These are phyloP conservation scores for Syzygium malaccense DNA, from an alignment of 441 rosid species.

Conservation along the genomic window DNA sequence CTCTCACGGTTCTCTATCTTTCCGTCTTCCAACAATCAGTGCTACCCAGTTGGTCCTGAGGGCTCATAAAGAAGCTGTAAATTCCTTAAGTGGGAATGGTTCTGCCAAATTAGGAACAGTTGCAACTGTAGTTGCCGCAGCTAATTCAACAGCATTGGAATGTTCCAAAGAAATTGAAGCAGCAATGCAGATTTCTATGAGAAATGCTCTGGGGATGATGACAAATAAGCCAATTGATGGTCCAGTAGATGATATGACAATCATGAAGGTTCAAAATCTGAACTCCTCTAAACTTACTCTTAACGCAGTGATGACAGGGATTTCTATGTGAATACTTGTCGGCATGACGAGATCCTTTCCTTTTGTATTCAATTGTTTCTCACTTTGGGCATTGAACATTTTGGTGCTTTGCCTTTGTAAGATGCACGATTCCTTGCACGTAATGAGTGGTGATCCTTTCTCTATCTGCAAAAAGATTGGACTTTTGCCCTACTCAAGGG, in stretches of 20 bases:
- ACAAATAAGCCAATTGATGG: constrained; percentile 55
- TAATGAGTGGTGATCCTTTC: neutral
- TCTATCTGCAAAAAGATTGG: neutral
- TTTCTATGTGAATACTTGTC: neutral
- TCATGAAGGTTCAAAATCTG: constrained; percentile 62
- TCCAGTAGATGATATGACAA: constrained; percentile 89
- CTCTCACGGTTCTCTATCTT: neutral
- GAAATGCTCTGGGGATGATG: constrained; percentile 71
- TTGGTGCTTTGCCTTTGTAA: neutral
- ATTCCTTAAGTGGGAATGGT: constrained; percentile 87
- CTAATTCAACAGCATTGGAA: constrained; percentile 91
- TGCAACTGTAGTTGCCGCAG: constrained; percentile 95
- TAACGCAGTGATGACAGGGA: neutral
- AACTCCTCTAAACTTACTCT: neutral
- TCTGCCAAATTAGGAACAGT: constrained; percentile 86
- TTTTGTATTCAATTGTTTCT: neutral
- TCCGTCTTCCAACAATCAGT: constrained; percentile 26
- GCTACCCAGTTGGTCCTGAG: constrained; percentile 89
- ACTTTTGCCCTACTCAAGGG: neutral
- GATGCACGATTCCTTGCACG: neutral
- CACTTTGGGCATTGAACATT: neutral
- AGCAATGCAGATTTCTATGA: constrained; percentile 92
- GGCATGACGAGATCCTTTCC: neutral
- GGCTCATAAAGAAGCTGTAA: constrained; percentile 96
- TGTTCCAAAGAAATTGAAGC: constrained; percentile 93